These are phyloP conservation scores for Streptanthus diversifolius DNA, from an alignment of 345 rosid species.

Conservation along the genomic window DNA sequence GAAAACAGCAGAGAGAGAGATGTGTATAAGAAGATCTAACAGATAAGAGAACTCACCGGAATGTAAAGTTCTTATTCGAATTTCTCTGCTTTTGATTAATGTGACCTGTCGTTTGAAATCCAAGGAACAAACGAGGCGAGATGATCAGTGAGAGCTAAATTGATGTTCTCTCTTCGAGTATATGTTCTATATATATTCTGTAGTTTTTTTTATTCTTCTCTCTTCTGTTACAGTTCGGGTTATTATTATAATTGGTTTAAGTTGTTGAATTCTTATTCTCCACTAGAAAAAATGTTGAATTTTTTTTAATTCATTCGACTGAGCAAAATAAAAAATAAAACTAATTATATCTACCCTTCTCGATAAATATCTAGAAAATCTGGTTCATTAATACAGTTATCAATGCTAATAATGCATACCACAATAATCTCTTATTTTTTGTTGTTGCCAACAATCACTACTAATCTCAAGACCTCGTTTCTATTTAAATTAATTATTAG, in stretches of 20 bases:
- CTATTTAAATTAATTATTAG: not conserved
- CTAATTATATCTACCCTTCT: not conserved
- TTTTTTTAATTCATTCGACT: not conserved
- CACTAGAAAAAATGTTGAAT: not conserved
- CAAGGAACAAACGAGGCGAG: not conserved
- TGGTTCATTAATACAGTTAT: not conserved
- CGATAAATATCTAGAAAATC: not conserved
- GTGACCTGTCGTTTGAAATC: slow-evolving; percentile 1
- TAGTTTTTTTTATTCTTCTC: not conserved
- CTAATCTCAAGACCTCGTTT: too few species aligned
- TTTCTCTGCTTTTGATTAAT: not conserved
- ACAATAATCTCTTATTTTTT: too few species aligned
- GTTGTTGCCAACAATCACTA: too few species aligned
- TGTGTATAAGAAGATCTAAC: not conserved
- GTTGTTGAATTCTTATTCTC: not conserved
- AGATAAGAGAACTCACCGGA: not conserved
- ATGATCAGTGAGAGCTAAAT: not conserved
- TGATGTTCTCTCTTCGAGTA: not conserved
- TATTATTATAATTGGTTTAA: not conserved
- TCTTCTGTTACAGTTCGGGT: not conserved
- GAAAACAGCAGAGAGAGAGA: not conserved
- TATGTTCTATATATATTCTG: slow-evolving; percentile 8
- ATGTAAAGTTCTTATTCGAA: not conserved
- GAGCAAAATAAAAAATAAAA: not conserved
- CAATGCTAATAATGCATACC: too few species aligned